Evolutionary conservation across 1,284 basidiomycete genomes (phyloP).

Genomic region (Lentinula novae-zelandiae): DNA sequence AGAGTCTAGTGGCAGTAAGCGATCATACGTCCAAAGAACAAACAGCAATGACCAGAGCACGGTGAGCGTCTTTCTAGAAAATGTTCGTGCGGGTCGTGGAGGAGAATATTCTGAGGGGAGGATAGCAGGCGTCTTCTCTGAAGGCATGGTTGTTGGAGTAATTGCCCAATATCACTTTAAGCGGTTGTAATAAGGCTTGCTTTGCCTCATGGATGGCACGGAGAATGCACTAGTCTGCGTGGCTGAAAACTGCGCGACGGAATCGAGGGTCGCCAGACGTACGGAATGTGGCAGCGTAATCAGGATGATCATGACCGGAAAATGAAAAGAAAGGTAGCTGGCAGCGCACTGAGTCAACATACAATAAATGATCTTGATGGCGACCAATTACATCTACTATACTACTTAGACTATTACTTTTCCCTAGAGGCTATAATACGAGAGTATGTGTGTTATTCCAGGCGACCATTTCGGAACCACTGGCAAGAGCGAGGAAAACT

Average conservation of each 20-base stretch:
- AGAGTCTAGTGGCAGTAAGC: neutral
- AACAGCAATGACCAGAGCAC: slow-evolving; percentile 1
- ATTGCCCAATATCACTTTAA: neutral
- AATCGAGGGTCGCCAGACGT: neutral
- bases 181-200: neutral
- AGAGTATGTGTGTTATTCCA: no score
- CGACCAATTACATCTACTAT: no score
- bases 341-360: neutral
- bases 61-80: neutral
- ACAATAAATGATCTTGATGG: no score
- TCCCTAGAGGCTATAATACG: no score
- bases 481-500: no score
- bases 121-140: neutral
- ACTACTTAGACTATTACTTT: no score
- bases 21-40: slow-evolving; percentile 4
- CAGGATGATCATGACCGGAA: neutral
- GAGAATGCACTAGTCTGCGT: neutral
- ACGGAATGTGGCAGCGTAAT: neutral
- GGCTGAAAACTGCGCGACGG: neutral
- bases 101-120: neutral
- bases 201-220: slow-evolving; percentile 11
- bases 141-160: slow-evolving; percentile 2
- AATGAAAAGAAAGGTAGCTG: neutral
- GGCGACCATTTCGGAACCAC: no score
- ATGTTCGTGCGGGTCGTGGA: neutral